Percentiles rank a stretch among this genome's conserved stretches.
These are phyloP conservation scores for Fusarium aywerte DNA, from an alignment of 2,329 filamentous ascomycete species.

Conservation along the genomic window DNA sequence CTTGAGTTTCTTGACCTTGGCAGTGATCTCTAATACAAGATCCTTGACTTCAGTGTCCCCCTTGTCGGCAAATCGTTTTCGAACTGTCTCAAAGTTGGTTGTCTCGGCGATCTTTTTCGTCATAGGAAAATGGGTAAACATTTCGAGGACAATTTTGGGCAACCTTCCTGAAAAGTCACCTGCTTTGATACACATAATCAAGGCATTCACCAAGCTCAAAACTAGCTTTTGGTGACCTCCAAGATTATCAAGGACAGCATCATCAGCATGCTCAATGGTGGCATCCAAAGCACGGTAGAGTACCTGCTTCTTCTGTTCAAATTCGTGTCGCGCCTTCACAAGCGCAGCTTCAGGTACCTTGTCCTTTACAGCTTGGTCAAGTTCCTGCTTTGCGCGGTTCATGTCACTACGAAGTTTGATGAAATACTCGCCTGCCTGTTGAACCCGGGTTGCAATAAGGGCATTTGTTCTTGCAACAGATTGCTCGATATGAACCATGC, in stretches of 20 bases:
- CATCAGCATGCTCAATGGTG: constrained; percentile 65
- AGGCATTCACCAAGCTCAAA: constrained; percentile 62
- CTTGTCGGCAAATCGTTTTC: constrained; percentile 71
- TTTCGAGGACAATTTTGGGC: constrained; percentile 65
- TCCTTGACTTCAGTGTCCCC: constrained; percentile 73
- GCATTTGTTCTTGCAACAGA: constrained; percentile 52
- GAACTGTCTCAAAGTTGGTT: constrained; percentile 73
- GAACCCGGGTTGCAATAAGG: constrained; percentile 60
- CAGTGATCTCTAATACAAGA: constrained; percentile 67
- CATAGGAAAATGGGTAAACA: constrained; percentile 72
- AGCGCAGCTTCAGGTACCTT: constrained; percentile 53
- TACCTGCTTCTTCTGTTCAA: constrained; percentile 59
- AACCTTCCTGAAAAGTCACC: constrained; percentile 64
- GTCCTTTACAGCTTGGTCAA: constrained; percentile 58
- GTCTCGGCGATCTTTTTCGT: constrained; percentile 70
- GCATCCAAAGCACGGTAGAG: constrained; percentile 64
- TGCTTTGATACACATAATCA: constrained; percentile 65
- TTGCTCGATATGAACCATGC: constrained; percentile 61
- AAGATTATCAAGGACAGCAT: constrained; percentile 66
- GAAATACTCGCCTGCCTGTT: constrained; percentile 62
- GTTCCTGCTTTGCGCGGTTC: constrained; percentile 59
- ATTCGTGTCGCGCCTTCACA: constrained; percentile 53
- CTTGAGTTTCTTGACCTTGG: constrained; percentile 58
- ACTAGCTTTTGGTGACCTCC: constrained; percentile 68
- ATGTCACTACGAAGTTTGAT: constrained; percentile 60